phyloP scores from a whole-genome alignment of 768 basidiomycete genomes.

The Trametes coccinea region DNA sequence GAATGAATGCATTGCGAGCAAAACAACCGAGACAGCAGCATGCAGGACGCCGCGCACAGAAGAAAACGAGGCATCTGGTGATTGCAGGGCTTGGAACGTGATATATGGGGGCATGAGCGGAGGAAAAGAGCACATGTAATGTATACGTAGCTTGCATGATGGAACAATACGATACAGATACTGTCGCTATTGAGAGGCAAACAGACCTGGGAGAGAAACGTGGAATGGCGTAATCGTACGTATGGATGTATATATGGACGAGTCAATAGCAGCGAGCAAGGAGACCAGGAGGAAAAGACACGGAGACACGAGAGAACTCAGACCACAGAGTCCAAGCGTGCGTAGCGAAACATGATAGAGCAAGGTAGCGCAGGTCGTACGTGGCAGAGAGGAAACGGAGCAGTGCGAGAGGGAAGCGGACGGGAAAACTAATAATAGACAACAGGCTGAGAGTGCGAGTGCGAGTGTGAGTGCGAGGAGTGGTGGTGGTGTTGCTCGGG shows the following conservation, averaged over 20 bases:
- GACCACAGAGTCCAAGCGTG: constrained; percentile 14
- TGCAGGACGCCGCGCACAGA: too few relatives aligned
- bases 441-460: constrained; percentile 28
- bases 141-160: constrained; percentile 14
- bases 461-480: constrained; percentile 28
- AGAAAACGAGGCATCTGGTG: background rate
- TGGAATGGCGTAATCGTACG: background rate
- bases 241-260: background rate
- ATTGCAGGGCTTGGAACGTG: background rate
- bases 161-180: constrained; percentile 6
- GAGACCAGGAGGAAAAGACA: background rate
- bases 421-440: constrained; percentile 56
- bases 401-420: constrained; percentile 8
- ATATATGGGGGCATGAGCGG: background rate
- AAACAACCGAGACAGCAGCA: too few relatives aligned
- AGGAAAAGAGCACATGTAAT: constrained; percentile 18
- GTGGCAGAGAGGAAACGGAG: constrained; percentile 10
- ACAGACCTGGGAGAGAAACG: background rate
- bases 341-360: constrained; percentile 31
- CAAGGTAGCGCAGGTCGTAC: background rate
- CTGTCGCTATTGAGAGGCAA: constrained; percentile 11
- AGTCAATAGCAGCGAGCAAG: background rate
- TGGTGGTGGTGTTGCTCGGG: constrained; percentile 45
- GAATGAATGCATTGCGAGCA: too few relatives aligned
- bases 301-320: background rate